Evolutionary conservation across 495 filamentous ascomycete species (phyloP).

Genomic region (Hypoxylon perforatum): DNA sequence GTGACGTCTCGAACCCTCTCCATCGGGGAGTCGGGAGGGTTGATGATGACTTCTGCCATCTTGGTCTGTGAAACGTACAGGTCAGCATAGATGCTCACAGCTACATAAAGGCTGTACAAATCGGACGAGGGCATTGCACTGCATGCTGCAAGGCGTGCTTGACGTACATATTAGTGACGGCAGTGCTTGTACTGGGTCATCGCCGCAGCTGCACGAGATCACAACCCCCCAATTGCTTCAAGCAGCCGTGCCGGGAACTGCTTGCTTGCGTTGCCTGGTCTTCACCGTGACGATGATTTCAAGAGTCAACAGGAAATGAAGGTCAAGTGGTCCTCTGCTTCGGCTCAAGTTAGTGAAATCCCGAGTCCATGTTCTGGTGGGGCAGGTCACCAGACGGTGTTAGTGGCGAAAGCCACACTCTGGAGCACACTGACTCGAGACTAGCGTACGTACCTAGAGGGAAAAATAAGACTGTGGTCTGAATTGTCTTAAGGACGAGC

Average conservation of each 20-base stretch:
- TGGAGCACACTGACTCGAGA: slow-evolving; percentile 43
- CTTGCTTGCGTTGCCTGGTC: slow-evolving; percentile 26
- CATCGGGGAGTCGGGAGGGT: slow-evolving; percentile 44
- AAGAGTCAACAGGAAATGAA: slow-evolving; percentile 35
- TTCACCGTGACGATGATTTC: slow-evolving; percentile 16
- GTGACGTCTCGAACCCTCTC: slow-evolving; percentile 49
- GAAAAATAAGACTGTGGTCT: slow-evolving; percentile 26
- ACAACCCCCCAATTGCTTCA: slow-evolving; percentile 41
- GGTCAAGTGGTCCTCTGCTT: slow-evolving; percentile 37
- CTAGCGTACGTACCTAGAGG: slow-evolving; percentile 42
- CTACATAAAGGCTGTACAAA: slow-evolving; percentile 37
- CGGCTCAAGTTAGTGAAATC: slow-evolving; percentile 43
- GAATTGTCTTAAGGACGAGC: slow-evolving; percentile 16
- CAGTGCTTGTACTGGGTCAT: slow-evolving; percentile 45
- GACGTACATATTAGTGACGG: slow-evolving; percentile 49
- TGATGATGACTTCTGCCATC: slow-evolving; percentile 47
- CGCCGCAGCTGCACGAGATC: slow-evolving; percentile 42
- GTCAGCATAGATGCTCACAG: slow-evolving; percentile 35
- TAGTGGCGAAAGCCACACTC: slow-evolving; percentile 51
- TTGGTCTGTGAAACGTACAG: slow-evolving; percentile 39
- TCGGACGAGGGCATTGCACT: slow-evolving; percentile 47
- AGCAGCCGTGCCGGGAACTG: slow-evolving; percentile 32
- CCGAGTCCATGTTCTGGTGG: slow-evolving; percentile 47
- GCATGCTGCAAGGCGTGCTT: slow-evolving; percentile 51
- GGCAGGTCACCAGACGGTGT: slow-evolving; percentile 52